phyloP scores from a whole-genome alignment of 225 moss, liverwort and hornwort genomes.

The Sphagnum contortum region DNA sequence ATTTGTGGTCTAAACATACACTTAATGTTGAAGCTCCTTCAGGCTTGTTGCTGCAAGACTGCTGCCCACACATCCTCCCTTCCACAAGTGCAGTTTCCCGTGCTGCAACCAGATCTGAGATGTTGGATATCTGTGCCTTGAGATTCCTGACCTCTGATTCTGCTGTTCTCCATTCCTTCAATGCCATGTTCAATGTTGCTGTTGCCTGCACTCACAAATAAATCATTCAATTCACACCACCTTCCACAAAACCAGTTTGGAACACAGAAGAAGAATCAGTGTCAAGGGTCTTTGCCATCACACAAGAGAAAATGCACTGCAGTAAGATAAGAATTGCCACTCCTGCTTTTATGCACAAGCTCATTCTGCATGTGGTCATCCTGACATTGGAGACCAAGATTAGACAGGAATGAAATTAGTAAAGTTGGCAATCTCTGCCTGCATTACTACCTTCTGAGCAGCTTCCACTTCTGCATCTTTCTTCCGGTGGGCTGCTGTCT shows the following conservation, averaged over 20 bases:
- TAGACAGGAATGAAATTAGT: neutral
- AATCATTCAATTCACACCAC: neutral
- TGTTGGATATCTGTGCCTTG: neutral
- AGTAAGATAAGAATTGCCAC: neutral
- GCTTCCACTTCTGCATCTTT: slow-evolving; percentile 33
- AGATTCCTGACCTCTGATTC: slow-evolving; percentile 13
- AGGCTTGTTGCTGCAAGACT: neutral
- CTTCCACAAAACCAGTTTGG: too few species aligned
- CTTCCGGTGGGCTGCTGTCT: slow-evolving; percentile 26
- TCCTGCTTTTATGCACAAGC: too few species aligned
- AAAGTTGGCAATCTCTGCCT: neutral
- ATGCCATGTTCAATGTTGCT: slow-evolving; percentile 24
- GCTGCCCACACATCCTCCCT: neutral
- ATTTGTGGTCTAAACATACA: slow-evolving; percentile 3
- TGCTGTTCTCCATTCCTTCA: slow-evolving; percentile 25
- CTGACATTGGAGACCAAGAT: neutral
- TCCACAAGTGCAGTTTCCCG: neutral
- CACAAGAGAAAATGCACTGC: too few species aligned
- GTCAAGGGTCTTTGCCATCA: too few species aligned
- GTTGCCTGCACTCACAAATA: slow-evolving; percentile 20
- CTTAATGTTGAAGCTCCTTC: slow-evolving; percentile 26
- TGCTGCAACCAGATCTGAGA: neutral
- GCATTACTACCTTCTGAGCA: slow-evolving; percentile 26
- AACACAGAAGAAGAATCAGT: too few species aligned
- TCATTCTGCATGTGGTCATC: neutral